Evolutionary conservation across 352 stramenopile genomes (phyloP).

Genomic region (Blastocystis sp.): DNA sequence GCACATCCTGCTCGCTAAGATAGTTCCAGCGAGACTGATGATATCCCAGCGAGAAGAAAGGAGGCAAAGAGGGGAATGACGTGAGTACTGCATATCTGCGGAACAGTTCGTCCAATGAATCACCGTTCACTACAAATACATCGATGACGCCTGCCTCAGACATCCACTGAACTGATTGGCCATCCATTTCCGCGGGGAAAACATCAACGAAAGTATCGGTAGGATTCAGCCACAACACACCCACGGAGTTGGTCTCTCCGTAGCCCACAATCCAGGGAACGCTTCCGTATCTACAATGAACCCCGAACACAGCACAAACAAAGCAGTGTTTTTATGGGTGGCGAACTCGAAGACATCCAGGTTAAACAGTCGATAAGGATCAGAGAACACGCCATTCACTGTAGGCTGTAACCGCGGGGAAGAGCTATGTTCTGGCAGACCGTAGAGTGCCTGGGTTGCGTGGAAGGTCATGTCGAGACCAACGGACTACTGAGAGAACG

Average conservation of each 20-base stretch:
- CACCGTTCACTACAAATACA: conserved; percentile 86
- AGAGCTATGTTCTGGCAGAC: conserved; percentile 91
- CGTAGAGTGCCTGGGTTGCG: conserved; percentile 78
- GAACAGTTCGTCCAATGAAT: conserved; percentile 74
- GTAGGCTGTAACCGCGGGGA: conserved; percentile 86
- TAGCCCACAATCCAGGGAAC: not conserved
- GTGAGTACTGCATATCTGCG: conserved; percentile 86
- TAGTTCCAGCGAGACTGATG: conserved; percentile 99
- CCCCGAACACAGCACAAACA: conserved; percentile 86
- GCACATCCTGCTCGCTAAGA: conserved; percentile 91
- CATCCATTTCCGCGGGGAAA: conserved; percentile 77
- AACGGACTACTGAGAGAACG: conserved; percentile 72
- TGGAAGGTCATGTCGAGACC: conserved; percentile 90
- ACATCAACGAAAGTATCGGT: conserved; percentile 97
- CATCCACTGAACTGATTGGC: conserved; percentile 64
- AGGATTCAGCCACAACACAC: conserved; percentile 97
- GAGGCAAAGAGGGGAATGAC: conserved; percentile 81
- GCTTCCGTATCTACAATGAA: conserved; percentile 46
- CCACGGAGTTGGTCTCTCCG: not conserved
- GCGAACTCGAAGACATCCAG: conserved; percentile 99
- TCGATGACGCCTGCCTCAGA: conserved; percentile 89
- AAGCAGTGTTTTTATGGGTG: conserved; percentile 91
- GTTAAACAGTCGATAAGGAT: conserved; percentile 97
- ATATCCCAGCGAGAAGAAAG: conserved; percentile 91
- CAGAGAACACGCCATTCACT: conserved; percentile 68